Percentiles rank a stretch among this genome's conserved stretches.
These are phyloP conservation scores for Oryza coarctata DNA, from an alignment of 176 grass and related monocot genomes.

Conservation along the genomic window DNA sequence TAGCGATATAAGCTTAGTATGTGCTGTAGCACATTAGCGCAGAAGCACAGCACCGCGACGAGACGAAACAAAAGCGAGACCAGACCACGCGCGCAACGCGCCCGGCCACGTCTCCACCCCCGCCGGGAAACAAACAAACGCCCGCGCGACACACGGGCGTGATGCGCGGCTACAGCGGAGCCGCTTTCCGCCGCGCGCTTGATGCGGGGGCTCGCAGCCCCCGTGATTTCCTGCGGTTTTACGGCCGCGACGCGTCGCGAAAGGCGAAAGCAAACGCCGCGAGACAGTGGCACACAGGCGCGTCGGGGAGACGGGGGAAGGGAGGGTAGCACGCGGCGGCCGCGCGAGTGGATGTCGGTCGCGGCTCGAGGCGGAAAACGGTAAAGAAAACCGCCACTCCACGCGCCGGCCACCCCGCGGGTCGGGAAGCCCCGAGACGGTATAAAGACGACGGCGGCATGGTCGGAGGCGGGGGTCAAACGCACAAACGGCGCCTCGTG, in stretches of 20 bases:
- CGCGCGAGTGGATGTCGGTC: conserved; percentile 28
- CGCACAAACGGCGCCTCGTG: background rate
- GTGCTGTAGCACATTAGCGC: too few species aligned
- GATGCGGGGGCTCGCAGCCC: background rate
- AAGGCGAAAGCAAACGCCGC: background rate
- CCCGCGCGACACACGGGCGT: background rate
- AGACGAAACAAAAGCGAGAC: background rate
- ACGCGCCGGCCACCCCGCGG: too few species aligned
- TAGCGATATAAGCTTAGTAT: too few species aligned
- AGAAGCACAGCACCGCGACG: background rate
- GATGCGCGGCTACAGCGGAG: background rate
- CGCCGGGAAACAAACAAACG: background rate
- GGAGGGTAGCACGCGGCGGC: background rate
- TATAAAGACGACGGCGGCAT: too few species aligned
- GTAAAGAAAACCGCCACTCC: background rate
- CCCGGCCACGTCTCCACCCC: background rate
- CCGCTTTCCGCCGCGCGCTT: background rate
- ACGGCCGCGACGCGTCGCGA: background rate
- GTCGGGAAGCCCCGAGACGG: background rate
- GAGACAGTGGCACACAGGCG: too few species aligned
- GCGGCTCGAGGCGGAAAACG: too few species aligned
- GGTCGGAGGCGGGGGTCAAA: background rate
- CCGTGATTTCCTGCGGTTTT: conserved; percentile 24
- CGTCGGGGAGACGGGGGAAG: background rate
- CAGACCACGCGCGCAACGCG: background rate